Evolutionary conservation across 768 basidiomycete species (phyloP).

Genomic region (Rubroboletus pulcherrimus): DNA sequence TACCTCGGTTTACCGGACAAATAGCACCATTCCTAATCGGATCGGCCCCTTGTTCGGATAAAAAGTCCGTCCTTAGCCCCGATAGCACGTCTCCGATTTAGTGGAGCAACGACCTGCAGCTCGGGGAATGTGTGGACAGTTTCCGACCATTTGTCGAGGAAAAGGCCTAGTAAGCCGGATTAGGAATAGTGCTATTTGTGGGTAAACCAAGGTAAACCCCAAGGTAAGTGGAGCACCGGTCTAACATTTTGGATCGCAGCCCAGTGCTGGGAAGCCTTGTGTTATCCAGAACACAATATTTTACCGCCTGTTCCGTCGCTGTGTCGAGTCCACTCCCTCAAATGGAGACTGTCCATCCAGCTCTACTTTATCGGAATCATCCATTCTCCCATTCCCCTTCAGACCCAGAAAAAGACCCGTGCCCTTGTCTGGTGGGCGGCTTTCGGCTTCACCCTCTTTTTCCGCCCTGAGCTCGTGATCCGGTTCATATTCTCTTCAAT

Average conservation of each 20-base stretch:
- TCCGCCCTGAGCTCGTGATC: conserved; percentile 10
- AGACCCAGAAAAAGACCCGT: conserved; percentile 1
- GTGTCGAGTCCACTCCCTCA: not conserved
- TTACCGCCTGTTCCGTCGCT: conserved; percentile 8
- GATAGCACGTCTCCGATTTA: too few relatives aligned
- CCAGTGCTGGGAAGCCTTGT: not conserved
- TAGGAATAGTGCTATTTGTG: too few relatives aligned
- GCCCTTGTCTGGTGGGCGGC: conserved; percentile 7
- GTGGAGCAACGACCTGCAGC: too few relatives aligned
- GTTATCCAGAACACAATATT: not conserved
- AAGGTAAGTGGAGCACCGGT: too few relatives aligned
- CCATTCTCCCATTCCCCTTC: not conserved
- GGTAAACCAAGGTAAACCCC: too few relatives aligned
- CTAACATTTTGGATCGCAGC: not conserved
- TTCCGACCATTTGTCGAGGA: too few relatives aligned
- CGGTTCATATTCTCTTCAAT: conserved; percentile 1
- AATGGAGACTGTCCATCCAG: not conserved
- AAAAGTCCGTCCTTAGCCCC: too few relatives aligned
- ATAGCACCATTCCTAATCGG: too few relatives aligned
- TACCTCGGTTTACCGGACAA: too few relatives aligned
- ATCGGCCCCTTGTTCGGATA: too few relatives aligned
- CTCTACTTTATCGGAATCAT: not conserved
- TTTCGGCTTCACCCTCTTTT: conserved; percentile 13
- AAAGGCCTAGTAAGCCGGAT: too few relatives aligned
- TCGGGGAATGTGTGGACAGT: too few relatives aligned